Evolutionary conservation across 495 filamentous ascomycete genomes (phyloP), one percentile per base, ranked within the genome.

Genomic region (Letharia columbiana): DNA sequence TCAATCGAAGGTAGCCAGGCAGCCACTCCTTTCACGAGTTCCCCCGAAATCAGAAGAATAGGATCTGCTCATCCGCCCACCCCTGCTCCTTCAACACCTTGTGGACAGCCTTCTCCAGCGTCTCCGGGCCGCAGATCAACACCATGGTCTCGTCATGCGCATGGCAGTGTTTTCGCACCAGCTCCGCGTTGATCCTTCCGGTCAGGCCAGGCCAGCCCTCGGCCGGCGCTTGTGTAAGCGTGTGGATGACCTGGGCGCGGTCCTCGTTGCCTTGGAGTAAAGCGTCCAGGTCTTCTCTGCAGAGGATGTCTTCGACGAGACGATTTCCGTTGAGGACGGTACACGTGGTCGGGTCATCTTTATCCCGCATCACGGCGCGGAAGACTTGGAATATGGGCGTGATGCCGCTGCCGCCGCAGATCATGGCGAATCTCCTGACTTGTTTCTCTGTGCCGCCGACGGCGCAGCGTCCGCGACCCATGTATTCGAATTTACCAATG

Each of bases 351-450:
- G 72, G 67, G 73, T 89, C 87, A 13, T 79, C 68, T 5, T 66
- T 64, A 68, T 90, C 81, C 57, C 82, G 78, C 77, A 91, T 83
- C 3, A 94, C 84, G 6, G 91, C 90, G 40, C 91, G 79, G 45
- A 97, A 79, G 1, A 97, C 91, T 68, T 96, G 90, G 77, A 88
- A 96, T 64, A 97, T 89, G 1, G 93, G 93, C 50, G 93, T 98
- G 70, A 98, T 90, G 4, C 93, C 93, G 4, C 84, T 90, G 45
- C 93, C 93, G 40, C 83, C 93, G 67, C 90, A 94, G 60, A 98
- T 89, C 93, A 98, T 96, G 69, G 86, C 79, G 75, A 98, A 92
- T 35, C 80, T 81, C 50, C 81, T 81, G 2, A 96, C 84, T 3
- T 68, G 75, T 18, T 89, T 75, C 67, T 82, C 75, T 44, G 77